Percentiles rank a stretch among this genome's conserved stretches.
Conservation (phyloP, 495 filamentous ascomycete genomes). For the Parachaetomium inaequale region DNA sequence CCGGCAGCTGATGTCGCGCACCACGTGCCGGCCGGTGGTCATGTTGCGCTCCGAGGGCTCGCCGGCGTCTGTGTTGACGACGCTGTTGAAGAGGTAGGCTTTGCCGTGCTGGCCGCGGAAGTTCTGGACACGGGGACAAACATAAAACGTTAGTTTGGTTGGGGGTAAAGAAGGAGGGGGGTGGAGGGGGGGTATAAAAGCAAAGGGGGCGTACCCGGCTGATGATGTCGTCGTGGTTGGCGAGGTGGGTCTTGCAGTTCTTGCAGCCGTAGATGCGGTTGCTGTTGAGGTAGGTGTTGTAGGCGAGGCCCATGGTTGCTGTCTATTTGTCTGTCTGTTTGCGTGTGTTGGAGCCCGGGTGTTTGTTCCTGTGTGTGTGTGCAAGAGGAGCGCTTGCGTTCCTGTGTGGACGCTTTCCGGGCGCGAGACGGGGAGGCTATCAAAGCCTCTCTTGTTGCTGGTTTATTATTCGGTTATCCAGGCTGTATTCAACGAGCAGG, state of each 20-base stretch:
- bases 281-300: constrained; percentile 92
- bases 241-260: constrained; percentile 89
- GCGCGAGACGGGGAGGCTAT: too few species aligned
- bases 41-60: constrained; percentile 91
- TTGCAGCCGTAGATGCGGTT: constrained; percentile 94
- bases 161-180: neutral
- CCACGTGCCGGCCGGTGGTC: constrained; percentile 95
- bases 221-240: constrained; percentile 93
- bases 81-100: constrained; percentile 90
- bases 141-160: constrained; percentile 4
- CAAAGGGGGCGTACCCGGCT: constrained; percentile 63
- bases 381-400: neutral
- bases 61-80: constrained; percentile 81
- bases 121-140: constrained; percentile 58
- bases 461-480: too few species aligned
- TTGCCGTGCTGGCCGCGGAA: constrained; percentile 99
- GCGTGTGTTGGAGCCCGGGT: too few species aligned
- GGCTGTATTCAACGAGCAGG: too few species aligned
- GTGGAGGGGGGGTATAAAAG: neutral
- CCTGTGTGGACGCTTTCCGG: neutral
- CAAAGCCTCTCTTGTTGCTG: too few species aligned
- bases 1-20: constrained; percentile 84
- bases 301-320: constrained; percentile 79
- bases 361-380: neutral
- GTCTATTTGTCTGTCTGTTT: too few species aligned